These are phyloP conservation scores for Calonectria fujianensis DNA, from an alignment of 2,329 filamentous ascomycete genomes.

Conservation along the genomic window DNA sequence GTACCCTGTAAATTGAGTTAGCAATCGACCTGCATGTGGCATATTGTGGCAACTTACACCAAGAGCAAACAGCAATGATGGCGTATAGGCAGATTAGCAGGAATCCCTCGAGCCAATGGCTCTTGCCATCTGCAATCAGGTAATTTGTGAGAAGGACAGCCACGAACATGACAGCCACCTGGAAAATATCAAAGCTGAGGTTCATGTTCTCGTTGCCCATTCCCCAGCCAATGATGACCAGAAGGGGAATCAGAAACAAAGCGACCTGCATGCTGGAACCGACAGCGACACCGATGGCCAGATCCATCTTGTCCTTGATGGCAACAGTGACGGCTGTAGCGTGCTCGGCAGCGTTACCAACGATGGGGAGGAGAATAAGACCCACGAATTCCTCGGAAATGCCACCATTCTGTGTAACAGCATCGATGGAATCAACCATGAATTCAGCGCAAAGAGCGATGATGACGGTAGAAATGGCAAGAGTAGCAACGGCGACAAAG, in stretches of 20 bases:
- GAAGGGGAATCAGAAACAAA: slow-evolving; percentile 84
- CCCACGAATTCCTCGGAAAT: slow-evolving; percentile 86
- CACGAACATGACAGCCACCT: slow-evolving; percentile 89
- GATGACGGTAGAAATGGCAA: slow-evolving; percentile 83
- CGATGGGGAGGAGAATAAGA: slow-evolving; percentile 86
- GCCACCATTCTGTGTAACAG: slow-evolving; percentile 75
- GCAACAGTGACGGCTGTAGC: slow-evolving; percentile 87
- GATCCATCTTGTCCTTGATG: slow-evolving; percentile 89
- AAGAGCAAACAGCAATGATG: slow-evolving; percentile 84
- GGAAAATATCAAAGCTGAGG: slow-evolving; percentile 90
- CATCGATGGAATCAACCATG: slow-evolving; percentile 83
- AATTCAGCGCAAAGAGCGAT: slow-evolving; percentile 90
- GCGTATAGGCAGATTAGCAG: slow-evolving; percentile 85
- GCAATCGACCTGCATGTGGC: background rate
- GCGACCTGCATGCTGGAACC: slow-evolving; percentile 89
- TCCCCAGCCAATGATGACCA: slow-evolving; percentile 87
- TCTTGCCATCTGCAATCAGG: slow-evolving; percentile 87
- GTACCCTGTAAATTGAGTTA: slow-evolving; percentile 44
- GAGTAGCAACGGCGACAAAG: slow-evolving; percentile 81
- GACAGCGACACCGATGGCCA: slow-evolving; percentile 87
- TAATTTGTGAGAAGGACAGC: slow-evolving; percentile 91
- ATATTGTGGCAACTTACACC: slow-evolving; percentile 68
- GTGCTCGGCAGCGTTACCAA: slow-evolving; percentile 90
- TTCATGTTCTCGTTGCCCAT: slow-evolving; percentile 84
- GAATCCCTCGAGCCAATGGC: slow-evolving; percentile 87